Evolutionary conservation across 2,329 filamentous ascomycete genomes (phyloP).

Genomic region (Sporothrix dimorphospora): DNA sequence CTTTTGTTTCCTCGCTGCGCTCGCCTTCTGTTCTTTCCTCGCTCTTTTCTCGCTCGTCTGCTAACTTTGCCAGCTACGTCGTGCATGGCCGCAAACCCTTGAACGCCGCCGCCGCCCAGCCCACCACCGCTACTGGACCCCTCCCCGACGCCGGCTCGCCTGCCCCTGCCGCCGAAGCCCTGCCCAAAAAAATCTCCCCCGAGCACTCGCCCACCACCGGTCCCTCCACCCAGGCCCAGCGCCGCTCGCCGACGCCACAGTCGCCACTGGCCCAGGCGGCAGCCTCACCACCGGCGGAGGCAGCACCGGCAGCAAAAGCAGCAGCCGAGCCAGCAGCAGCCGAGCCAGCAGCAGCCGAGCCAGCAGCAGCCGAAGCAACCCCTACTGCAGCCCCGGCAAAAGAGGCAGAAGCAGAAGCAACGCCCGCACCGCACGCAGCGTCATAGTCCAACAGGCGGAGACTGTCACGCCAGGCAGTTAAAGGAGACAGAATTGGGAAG

Average conservation of each 20-base stretch:
- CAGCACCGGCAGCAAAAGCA: no score
- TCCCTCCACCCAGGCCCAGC: background rate
- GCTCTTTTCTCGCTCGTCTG: background rate
- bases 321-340: background rate
- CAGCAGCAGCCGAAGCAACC: background rate
- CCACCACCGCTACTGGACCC: background rate
- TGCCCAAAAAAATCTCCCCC: background rate
- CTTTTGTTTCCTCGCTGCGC: background rate
- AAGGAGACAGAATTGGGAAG: no score
- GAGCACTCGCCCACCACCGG: background rate
- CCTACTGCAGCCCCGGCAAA: background rate
- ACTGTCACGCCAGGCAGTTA: conserved; percentile 22
- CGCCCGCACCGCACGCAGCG: background rate
- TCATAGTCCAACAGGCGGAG: conserved; percentile 14
- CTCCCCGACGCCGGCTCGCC: conserved; percentile 14
- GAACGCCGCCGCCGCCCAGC: background rate
- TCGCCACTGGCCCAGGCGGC: no score
- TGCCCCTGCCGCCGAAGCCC: background rate
- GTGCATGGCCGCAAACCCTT: conserved; percentile 27
- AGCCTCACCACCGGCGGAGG: no score
- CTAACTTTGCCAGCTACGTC: conserved; percentile 24
- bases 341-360: background rate
- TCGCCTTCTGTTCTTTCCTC: background rate
- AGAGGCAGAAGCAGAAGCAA: background rate
- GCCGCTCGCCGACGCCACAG: no score